Evolutionary conservation across 441 rosid species (phyloP), one percentile per base, ranked within the genome.

Genomic region (Syzygium malaccense): DNA sequence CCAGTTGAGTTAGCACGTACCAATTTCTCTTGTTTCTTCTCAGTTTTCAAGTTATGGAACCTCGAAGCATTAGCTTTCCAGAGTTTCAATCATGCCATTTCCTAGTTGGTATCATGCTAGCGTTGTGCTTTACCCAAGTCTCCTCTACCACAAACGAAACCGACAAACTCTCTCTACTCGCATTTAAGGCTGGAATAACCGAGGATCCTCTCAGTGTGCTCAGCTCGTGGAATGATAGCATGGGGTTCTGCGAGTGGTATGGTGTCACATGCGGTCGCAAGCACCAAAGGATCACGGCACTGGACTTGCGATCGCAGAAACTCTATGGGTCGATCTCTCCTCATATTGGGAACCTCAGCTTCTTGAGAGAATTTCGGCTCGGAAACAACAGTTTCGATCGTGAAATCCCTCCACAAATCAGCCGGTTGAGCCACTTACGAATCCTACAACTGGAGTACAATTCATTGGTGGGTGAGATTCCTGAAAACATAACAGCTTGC

Each of bases 401-500:
- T n/a, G 18, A 62, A n/a, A 64, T 64, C 10, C 37, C 71, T 30
- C 12, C 11, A 1, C 71, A 64, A 64, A 64, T 64, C 10, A 64
- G 11, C 37, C 37, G 5, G 1, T 64, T 64, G 37, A 3, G 37
- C 10, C 37, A 0, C 71, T 20, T 64, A 64, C 71, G 1, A 30
- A 15, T 64, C 4, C 2, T 64, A 64, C 0, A 0, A 2, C 0
- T 64, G 5, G 11, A 1, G 3, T 0, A 15, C 20, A 64, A 64
- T n/a, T 7, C 37, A 15, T 62, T 64, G 71, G 71, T 30, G 0
- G 71, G 37, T 64, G 11, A 30, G 71, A n/a, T 64, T 64, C 37
- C 20, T 0, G 11, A 64, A 64, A 64, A 64, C 20, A n/a, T 64
- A 7, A 0, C 71, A 30, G 37, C 71, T 4, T 64, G 9, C 20